Conservation (phyloP, 169 alveolate genomes). For the Cryptosporidium ryanae region DNA sequence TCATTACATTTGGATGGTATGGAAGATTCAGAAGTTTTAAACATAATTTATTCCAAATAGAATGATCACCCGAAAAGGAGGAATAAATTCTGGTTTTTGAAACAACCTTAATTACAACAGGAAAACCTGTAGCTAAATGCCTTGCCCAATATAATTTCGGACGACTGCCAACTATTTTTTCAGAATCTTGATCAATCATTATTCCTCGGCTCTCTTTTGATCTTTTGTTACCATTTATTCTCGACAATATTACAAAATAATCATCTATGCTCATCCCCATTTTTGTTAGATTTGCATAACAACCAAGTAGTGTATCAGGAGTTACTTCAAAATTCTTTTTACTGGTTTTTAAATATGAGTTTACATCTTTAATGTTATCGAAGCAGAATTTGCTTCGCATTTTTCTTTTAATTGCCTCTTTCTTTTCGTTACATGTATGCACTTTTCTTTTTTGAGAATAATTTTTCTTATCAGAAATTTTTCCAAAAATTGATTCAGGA, state of each 20-base stretch:
- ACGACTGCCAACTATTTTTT: slow-evolving; percentile 22
- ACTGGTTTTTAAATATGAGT: too few species aligned
- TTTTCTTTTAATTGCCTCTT: too few species aligned
- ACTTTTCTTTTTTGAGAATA: too few species aligned
- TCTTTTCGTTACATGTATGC: too few species aligned
- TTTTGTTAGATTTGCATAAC: slow-evolving; percentile 57
- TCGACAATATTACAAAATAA: slow-evolving; percentile 26
- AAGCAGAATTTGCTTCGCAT: too few species aligned
- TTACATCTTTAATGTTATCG: too few species aligned
- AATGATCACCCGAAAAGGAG: slow-evolving; percentile 62
- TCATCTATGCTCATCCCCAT: slow-evolving; percentile 48
- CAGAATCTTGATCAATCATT: neutral
- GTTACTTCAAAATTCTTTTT: slow-evolving; percentile 5
- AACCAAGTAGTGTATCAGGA: slow-evolving; percentile 52
- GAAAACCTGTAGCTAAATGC: slow-evolving; percentile 71
- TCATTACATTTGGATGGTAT: slow-evolving; percentile 85
- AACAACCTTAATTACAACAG: slow-evolving; percentile 72
- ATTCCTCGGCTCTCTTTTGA: slow-evolving; percentile 38
- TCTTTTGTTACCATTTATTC: slow-evolving; percentile 46
- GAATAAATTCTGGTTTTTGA: slow-evolving; percentile 56
- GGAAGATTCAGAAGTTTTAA: slow-evolving; percentile 84
- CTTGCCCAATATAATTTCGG: slow-evolving; percentile 73
- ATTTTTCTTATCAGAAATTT: too few species aligned
- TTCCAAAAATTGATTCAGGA: too few species aligned
- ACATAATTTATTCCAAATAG: slow-evolving; percentile 86